Percentiles rank a stretch among this genome's conserved stretches.
Conservation (phyloP, 2,329 filamentous ascomycete species). For the Hysterium pulicare region DNA sequence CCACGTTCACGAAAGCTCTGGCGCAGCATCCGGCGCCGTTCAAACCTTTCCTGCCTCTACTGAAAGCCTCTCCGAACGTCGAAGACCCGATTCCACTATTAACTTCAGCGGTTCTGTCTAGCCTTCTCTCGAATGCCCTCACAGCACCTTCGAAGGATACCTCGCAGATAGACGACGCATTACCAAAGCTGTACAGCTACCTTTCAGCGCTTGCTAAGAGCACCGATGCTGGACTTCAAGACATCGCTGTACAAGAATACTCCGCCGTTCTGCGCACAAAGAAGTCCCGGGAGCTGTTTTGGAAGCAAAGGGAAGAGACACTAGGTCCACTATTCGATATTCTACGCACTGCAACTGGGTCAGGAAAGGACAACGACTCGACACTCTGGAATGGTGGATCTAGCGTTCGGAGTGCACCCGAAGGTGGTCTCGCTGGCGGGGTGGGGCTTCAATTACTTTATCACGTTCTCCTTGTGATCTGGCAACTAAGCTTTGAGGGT, state of each 20-base stretch:
- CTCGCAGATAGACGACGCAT: slow-evolving; percentile 66
- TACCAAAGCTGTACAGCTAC: slow-evolving; percentile 82
- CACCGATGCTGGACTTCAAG: slow-evolving; percentile 84
- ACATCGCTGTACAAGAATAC: slow-evolving; percentile 91
- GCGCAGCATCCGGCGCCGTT: slow-evolving; percentile 67
- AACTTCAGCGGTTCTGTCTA: slow-evolving; percentile 80
- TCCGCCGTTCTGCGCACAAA: slow-evolving; percentile 76
- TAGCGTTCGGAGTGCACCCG: slow-evolving; percentile 63
- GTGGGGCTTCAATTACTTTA: slow-evolving; percentile 92
- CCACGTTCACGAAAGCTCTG: slow-evolving; percentile 72
- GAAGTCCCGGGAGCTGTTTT: slow-evolving; percentile 77
- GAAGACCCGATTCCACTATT: slow-evolving; percentile 88
- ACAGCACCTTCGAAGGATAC: slow-evolving; percentile 58
- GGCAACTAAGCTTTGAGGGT: slow-evolving; percentile 93
- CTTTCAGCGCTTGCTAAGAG: slow-evolving; percentile 79
- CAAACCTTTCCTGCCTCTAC: slow-evolving; percentile 77
- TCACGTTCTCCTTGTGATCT: slow-evolving; percentile 86
- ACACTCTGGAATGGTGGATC: slow-evolving; percentile 50
- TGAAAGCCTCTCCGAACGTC: slow-evolving; percentile 78
- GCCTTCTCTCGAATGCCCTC: slow-evolving; percentile 66
- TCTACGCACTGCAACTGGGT: slow-evolving; percentile 69
- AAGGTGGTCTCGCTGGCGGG: slow-evolving; percentile 64
- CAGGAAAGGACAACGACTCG: slow-evolving; percentile 66
- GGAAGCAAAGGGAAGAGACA: slow-evolving; percentile 85
- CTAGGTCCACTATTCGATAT: slow-evolving; percentile 78